A percentile compares a stretch with the other conserved stretches of the same genome.
Conservation (phyloP, 306 rosid genomes). For the Casuarina equisetifolia region DNA sequence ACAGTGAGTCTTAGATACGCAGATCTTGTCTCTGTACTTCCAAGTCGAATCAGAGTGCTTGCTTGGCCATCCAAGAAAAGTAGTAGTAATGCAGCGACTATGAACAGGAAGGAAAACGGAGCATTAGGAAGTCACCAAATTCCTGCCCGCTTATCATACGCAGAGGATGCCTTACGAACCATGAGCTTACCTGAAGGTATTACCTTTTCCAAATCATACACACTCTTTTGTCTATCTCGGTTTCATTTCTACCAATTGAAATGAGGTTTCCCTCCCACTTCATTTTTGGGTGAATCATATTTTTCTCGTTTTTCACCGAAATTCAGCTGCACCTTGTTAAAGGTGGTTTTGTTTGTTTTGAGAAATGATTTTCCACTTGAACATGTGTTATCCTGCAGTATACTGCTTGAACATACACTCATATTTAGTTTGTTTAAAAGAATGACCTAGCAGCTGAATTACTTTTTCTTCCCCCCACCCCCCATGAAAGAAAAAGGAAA, state of each 20-base stretch:
- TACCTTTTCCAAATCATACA: slow-evolving; percentile 13
- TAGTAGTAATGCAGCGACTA: slow-evolving; percentile 29
- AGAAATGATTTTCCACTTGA: not conserved
- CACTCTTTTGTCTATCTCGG: not conserved
- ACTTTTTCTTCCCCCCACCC: no score
- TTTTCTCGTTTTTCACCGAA: not conserved
- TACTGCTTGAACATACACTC: not conserved
- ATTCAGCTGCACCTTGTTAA: no score
- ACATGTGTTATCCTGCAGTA: not conserved
- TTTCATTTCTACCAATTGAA: not conserved
- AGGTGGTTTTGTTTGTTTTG: not conserved
- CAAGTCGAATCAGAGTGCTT: slow-evolving; percentile 63
- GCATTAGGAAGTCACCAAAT: slow-evolving; percentile 39
- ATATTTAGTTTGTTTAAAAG: not conserved
- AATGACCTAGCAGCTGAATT: not conserved
- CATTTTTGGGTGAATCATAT: not conserved
- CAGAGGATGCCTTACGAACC: slow-evolving; percentile 85
- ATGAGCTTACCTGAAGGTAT: slow-evolving; percentile 90
- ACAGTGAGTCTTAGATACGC: slow-evolving; percentile 80
- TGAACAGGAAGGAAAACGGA: slow-evolving; percentile 64
- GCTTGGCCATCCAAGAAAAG: slow-evolving; percentile 78
- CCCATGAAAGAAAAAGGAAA: no score
- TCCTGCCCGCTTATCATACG: slow-evolving; percentile 72
- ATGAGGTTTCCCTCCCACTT: not conserved
- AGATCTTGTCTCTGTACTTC: slow-evolving; percentile 74